Conservation (phyloP, 345 rosid genomes). For the Toxicodendron radicans region DNA sequence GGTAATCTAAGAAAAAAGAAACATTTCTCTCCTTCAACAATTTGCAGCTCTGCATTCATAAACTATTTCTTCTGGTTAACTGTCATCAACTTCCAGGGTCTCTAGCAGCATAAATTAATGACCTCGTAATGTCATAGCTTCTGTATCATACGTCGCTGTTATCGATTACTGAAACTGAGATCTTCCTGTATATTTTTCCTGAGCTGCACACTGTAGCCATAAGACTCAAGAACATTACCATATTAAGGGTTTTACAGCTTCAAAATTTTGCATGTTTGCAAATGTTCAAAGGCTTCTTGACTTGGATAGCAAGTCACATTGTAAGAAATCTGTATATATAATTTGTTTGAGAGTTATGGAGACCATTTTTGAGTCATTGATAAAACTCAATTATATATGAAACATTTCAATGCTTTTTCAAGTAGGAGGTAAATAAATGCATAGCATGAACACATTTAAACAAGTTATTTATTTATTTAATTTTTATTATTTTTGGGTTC, state of each 20-base stretch:
- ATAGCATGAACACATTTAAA: no score
- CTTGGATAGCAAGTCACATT: neutral
- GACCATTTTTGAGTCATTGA: neutral
- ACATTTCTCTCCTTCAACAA: neutral
- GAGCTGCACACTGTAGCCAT: neutral
- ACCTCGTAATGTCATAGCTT: neutral
- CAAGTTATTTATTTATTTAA: no score
- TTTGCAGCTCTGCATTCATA: neutral
- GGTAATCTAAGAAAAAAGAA: slow-evolving; percentile 16
- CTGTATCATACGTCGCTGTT: neutral
- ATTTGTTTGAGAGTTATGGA: neutral
- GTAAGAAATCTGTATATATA: neutral
- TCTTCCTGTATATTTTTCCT: neutral
- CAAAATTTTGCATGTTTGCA: neutral
- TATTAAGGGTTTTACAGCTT: neutral
- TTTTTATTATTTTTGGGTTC: no score
- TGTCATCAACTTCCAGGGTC: neutral
- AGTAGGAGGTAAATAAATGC: no score
- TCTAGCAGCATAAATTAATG: neutral
- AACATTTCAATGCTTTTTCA: neutral
- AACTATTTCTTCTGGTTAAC: neutral
- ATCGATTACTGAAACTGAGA: neutral
- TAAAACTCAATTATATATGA: neutral
- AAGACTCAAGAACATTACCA: no score
- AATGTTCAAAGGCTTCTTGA: neutral